Conservation (phyloP, 2,329 filamentous ascomycete genomes). For the Phaeosphaeriaceae sp. region DNA sequence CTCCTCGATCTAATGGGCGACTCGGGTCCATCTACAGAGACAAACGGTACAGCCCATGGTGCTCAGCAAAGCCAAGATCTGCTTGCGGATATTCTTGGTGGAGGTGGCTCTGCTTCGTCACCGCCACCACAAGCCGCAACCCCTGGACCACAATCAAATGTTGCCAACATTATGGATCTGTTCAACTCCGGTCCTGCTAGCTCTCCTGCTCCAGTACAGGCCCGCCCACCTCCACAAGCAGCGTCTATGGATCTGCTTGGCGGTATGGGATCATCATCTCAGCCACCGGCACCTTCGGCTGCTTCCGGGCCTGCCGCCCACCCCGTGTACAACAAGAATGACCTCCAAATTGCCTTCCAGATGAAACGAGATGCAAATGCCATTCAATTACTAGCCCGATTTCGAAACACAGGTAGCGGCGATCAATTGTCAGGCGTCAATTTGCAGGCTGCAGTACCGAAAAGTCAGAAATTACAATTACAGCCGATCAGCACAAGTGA, state of each 20-base stretch:
- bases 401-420: conserved; percentile 76
- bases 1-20: conserved; percentile 92
- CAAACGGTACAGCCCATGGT: conserved; percentile 62
- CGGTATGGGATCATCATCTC: conserved; percentile 56
- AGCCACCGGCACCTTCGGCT: conserved; percentile 48
- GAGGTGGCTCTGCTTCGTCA: conserved; percentile 59
- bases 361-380: conserved; percentile 81
- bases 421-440: conserved; percentile 74
- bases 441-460: conserved; percentile 93
- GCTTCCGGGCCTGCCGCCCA: conserved; percentile 59
- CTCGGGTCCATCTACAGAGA: conserved; percentile 61
- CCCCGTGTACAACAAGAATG: conserved; percentile 85
- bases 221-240: conserved; percentile 47
- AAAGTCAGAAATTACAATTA: conserved; percentile 91
- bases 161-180: conserved; percentile 83
- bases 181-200: conserved; percentile 64
- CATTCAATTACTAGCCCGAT: conserved; percentile 82
- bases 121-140: conserved; percentile 51
- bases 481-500: conserved; percentile 86
- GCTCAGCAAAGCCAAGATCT: conserved; percentile 76
- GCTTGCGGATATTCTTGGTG: conserved; percentile 88
- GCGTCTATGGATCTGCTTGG: conserved; percentile 51
- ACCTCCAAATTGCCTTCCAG: conserved; percentile 78
- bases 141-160: conserved; percentile 48
- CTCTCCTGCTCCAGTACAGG: conserved; percentile 45